A percentile compares a stretch with the other conserved stretches of the same genome.
These are phyloP conservation scores for Dimargaris xerosporica DNA, from an alignment of 192 early-diverging fungal genomes.

Conservation along the genomic window DNA sequence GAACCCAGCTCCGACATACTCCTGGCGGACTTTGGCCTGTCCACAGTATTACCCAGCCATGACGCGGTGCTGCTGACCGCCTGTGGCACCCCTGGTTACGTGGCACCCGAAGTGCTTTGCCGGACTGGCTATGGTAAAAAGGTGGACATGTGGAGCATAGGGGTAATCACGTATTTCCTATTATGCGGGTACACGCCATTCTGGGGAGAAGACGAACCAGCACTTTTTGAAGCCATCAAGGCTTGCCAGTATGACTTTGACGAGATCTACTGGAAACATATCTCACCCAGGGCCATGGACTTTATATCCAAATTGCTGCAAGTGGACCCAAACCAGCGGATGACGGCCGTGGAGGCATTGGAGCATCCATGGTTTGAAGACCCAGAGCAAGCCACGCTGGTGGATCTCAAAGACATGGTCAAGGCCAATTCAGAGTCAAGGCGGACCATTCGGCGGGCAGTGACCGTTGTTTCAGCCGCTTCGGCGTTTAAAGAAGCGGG, in stretches of 20 bases:
- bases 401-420: constrained; percentile 7
- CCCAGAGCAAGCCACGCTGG: background rate
- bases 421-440: background rate
- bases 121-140: constrained; percentile 46
- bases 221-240: constrained; percentile 44
- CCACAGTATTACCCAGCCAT: constrained; percentile 41
- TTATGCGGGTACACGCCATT: constrained; percentile 63
- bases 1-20: constrained; percentile 42
- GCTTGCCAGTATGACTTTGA: constrained; percentile 49
- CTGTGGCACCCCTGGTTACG: constrained; percentile 71
- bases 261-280: constrained; percentile 44
- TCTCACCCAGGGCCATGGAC: constrained; percentile 43
- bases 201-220: constrained; percentile 27
- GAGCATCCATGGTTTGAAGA: constrained; percentile 55
- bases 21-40: constrained; percentile 73
- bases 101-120: constrained; percentile 40
- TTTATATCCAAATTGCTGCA: constrained; percentile 55
- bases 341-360: constrained; percentile 59
- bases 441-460: background rate
- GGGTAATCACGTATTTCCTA: constrained; percentile 60
- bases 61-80: constrained; percentile 49
- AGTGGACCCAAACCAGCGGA: constrained; percentile 41
- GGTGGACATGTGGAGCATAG: constrained; percentile 72
- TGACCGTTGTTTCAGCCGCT: background rate
- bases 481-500: background rate